phyloP scores from a whole-genome alignment of 176 grass and related monocot genomes.

The Avena atlantica region DNA sequence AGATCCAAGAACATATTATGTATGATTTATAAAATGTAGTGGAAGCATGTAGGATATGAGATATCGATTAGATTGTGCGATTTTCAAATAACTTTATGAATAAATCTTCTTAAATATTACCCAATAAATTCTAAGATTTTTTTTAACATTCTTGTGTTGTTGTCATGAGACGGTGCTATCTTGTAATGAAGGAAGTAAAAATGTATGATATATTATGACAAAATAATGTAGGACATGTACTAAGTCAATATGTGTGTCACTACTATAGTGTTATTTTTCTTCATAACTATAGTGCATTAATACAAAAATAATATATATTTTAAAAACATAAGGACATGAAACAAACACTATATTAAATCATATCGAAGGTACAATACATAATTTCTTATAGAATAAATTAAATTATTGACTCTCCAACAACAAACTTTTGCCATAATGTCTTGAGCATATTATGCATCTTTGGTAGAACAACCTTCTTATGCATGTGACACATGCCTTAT shows the following conservation, averaged over 20 bases:
- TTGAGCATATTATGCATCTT: neutral
- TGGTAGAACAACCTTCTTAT: neutral
- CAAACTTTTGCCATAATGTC: neutral
- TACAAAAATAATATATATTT: neutral
- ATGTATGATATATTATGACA: neutral
- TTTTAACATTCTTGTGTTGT: neutral
- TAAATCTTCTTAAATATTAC: neutral
- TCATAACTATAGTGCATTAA: neutral
- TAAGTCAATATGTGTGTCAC: neutral
- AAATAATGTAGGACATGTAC: neutral
- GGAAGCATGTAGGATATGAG: neutral
- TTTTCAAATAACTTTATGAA: neutral
- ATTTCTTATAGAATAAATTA: neutral
- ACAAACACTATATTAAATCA: neutral
- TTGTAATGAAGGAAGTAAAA: neutral
- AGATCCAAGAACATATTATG: neutral
- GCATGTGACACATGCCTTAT: neutral
- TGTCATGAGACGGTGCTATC: neutral
- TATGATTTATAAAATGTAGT: neutral
- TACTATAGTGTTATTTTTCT: too few species aligned
- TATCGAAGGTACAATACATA: neutral
- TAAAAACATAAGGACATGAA: neutral
- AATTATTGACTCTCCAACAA: neutral
- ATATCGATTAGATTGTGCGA: neutral
- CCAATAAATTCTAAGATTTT: neutral